phyloP scores from a whole-genome alignment of 306 rosid genomes.

The Corylus avellana region DNA sequence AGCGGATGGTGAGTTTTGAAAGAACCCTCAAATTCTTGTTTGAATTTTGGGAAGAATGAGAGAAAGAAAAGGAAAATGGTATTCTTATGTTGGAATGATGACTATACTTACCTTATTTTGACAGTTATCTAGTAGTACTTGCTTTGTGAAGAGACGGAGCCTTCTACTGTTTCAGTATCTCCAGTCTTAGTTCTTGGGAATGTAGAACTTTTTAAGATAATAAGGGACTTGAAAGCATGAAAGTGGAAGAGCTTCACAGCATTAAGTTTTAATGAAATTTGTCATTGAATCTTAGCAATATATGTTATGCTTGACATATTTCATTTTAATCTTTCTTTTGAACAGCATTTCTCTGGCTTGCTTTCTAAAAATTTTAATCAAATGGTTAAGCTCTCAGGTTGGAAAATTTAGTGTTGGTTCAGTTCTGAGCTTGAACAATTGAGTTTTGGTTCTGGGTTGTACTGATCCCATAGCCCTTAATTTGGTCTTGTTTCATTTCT shows the following conservation, averaged over 20 bases:
- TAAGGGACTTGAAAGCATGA: neutral
- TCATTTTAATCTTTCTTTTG: neutral
- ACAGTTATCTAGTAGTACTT: neutral
- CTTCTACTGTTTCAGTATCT: neutral
- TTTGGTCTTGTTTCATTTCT: slow-evolving; percentile 2
- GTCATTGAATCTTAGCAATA: neutral
- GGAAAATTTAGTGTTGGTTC: neutral
- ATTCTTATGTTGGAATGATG: neutral
- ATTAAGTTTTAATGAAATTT: neutral
- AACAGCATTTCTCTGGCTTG: neutral
- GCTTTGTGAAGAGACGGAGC: neutral
- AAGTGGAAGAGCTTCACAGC: neutral
- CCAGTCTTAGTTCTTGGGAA: neutral
- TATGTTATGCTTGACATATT: neutral
- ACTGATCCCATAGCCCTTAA: slow-evolving; percentile 4
- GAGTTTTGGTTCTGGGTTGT: neutral
- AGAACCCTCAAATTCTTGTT: neutral
- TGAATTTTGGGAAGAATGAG: neutral
- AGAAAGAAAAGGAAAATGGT: neutral
- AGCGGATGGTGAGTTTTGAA: slow-evolving; percentile 56
- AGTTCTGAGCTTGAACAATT: neutral
- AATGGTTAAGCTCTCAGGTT: neutral
- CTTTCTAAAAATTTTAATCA: neutral
- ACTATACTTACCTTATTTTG: neutral
- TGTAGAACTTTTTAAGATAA: neutral